These are phyloP conservation scores for Clitopilus hobsonii DNA, from an alignment of 768 basidiomycete genomes.

Conservation along the genomic window DNA sequence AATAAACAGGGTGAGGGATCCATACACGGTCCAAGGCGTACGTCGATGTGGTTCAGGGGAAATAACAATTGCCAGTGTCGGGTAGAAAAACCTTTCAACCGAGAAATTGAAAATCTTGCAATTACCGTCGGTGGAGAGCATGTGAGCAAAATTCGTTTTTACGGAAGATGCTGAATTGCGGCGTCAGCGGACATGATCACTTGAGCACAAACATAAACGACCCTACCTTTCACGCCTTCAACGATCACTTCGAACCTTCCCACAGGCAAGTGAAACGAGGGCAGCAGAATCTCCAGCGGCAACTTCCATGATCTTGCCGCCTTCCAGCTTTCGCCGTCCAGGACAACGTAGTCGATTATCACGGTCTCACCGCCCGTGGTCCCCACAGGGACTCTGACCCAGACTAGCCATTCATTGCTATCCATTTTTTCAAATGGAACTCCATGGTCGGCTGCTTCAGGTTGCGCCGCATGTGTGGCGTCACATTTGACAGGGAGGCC, in stretches of 20 bases:
- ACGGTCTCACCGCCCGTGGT: constrained; percentile 43
- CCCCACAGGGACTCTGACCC: constrained; percentile 60
- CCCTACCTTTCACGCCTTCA: constrained; percentile 48
- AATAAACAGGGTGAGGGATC: constrained; percentile 12
- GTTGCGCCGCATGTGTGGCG: constrained; percentile 36
- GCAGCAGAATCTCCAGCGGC: constrained; percentile 50
- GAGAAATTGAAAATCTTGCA: constrained; percentile 52
- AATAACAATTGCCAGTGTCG: constrained; percentile 40
- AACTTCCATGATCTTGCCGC: constrained; percentile 15
- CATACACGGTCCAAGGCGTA: constrained; percentile 13
- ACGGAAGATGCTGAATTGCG: constrained; percentile 24
- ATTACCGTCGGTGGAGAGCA: constrained; percentile 34
- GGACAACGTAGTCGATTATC: constrained; percentile 66
- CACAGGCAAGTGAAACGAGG: constrained; percentile 69
- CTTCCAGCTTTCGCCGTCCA: constrained; percentile 19
- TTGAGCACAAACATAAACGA: constrained; percentile 5
- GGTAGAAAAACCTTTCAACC: constrained; percentile 53
- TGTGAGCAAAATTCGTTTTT: constrained; percentile 54
- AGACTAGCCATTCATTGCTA: constrained; percentile 57
- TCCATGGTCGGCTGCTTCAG: constrained; percentile 26
- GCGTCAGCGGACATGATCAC: constrained; percentile 5
- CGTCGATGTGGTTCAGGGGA: constrained; percentile 12
- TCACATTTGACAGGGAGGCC: constrained; percentile 63
- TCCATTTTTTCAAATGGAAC: constrained; percentile 49
- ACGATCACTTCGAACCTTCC: constrained; percentile 62